These are phyloP conservation scores for Dictyostelium firmibasis DNA, from an alignment of 78 protist genomes.

Conservation along the genomic window DNA sequence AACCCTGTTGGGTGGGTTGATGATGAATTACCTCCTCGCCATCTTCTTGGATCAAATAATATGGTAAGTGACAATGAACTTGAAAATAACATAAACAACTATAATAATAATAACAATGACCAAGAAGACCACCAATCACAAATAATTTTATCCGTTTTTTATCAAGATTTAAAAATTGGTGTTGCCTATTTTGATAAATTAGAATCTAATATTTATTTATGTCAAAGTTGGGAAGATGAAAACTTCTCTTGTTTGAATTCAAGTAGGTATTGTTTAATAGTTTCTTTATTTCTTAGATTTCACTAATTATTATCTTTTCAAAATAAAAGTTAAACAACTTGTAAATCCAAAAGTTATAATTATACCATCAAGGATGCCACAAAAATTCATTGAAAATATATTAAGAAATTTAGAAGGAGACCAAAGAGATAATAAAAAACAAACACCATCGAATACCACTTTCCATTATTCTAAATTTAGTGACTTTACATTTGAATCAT, in stretches of 20 bases:
- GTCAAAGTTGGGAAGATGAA: conserved; percentile 71
- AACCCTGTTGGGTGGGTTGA: conserved; percentile 27
- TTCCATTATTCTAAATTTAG: neutral
- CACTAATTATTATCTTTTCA: neutral
- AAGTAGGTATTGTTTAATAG: neutral
- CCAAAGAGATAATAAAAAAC: neutral
- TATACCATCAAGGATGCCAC: conserved; percentile 66
- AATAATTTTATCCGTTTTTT: conserved; percentile 19
- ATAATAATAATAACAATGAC: neutral
- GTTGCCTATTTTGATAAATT: conserved; percentile 35
- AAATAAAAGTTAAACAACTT: conserved; percentile 34
- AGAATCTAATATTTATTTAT: conserved; percentile 9
- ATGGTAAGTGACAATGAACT: neutral
- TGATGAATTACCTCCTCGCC: conserved; percentile 17
- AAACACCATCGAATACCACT: neutral
- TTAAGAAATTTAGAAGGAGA: neutral
- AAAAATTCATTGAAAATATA: conserved; percentile 8
- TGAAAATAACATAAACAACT: neutral
- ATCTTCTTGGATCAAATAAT: neutral
- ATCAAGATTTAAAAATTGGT: conserved; percentile 32
- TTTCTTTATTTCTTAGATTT: too few species aligned
- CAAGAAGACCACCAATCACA: neutral
- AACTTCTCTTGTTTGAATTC: conserved; percentile 21
- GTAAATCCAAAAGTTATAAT: conserved; percentile 24
- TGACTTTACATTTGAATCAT: conserved; percentile 19